Base-by-base conservation (phyloP, 2,329 filamentous ascomycete genomes). In the Trichoderma semiorbis region DNA sequence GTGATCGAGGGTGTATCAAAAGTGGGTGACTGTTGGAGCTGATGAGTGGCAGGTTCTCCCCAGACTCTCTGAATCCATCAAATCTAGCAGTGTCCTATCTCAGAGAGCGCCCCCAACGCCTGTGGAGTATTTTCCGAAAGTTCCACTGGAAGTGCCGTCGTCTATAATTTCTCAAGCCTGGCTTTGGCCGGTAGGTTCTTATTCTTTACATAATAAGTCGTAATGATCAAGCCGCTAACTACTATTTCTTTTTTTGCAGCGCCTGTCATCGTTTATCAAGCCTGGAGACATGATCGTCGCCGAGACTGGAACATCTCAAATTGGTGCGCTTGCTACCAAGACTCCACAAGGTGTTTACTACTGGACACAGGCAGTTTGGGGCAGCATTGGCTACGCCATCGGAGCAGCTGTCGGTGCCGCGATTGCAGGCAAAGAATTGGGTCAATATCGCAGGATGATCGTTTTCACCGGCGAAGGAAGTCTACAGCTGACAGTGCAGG, bases 401-500 rank as follows among this genome's bases (percentile, higher is more conserved):
- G 75, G 74, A 4, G 73, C 73, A 1, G 74, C 75, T 3, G 70
- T 73, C 16, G 76, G 75, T 4, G 72, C 70, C 1, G 66, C 74
- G 1, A 68, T 77, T n/a, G 77, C 77, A 2, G 72, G 72, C 12
- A 72, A 74, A 57, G 72, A 77, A 64, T 70, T 70, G 36, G 75
- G 71, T 21, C 73, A 72, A 32, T 69, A 60, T 32, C 26, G 30
- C 14, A 70, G 75, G 18, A 28, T 75, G 14, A 65, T 77, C 12
- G 55, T 76, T 11, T 60, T 78, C 43, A 77, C 76, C 1, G 77
- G 77, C 28, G 76, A 78, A 53, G 77, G 77, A 43, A 76, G 74
- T 10, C 73, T 78, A 10, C 68, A 70, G 24, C 26, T 70, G 12
- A 70, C 68, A 18, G 53, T 55, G 3, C 68, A 70, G 24, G 68